A percentile compares a stretch with the other conserved stretches of the same genome.
These are phyloP conservation scores for Curvularia hawaiiensis DNA, from an alignment of 2,329 filamentous ascomycete species.

Conservation along the genomic window DNA sequence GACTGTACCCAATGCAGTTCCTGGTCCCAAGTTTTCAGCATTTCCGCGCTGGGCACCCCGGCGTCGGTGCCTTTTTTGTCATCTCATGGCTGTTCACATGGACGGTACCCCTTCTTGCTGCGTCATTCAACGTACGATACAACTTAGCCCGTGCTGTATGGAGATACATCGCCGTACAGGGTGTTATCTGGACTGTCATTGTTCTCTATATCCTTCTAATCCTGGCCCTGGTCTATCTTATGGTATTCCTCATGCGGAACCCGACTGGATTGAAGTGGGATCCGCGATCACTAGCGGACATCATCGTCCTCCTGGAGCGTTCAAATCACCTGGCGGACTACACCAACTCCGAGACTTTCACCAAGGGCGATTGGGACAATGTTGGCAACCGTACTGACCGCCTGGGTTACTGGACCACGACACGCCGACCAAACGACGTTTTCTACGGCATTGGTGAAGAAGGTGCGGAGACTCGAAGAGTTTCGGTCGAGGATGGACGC, in stretches of 20 bases:
- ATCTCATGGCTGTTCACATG: slow-evolving; percentile 80
- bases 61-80: slow-evolving; percentile 69
- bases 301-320: slow-evolving; percentile 76
- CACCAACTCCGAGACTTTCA: slow-evolving; percentile 67
- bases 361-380: slow-evolving; percentile 58
- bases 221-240: slow-evolving; percentile 61
- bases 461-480: slow-evolving; percentile 57
- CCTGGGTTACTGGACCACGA: slow-evolving; percentile 85
- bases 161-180: slow-evolving; percentile 80
- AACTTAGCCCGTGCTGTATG: slow-evolving; percentile 66
- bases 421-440: slow-evolving; percentile 65
- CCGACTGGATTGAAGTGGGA: slow-evolving; percentile 86
- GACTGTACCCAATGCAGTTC: slow-evolving; percentile 65
- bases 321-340: slow-evolving; percentile 81
- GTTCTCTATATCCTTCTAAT: slow-evolving; percentile 73
- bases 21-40: slow-evolving; percentile 71
- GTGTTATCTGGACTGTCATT: slow-evolving; percentile 78
- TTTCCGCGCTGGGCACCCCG: slow-evolving; percentile 70
- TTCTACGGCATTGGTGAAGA: slow-evolving; percentile 82
- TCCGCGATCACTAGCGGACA: slow-evolving; percentile 77
- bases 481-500: slow-evolving; percentile 56
- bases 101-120: slow-evolving; percentile 80
- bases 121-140: slow-evolving; percentile 71
- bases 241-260: slow-evolving; percentile 67
- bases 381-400: slow-evolving; percentile 66